Base-by-base conservation (phyloP, 192 early-diverging fungal species). In the Coemansia sp. region DNA sequence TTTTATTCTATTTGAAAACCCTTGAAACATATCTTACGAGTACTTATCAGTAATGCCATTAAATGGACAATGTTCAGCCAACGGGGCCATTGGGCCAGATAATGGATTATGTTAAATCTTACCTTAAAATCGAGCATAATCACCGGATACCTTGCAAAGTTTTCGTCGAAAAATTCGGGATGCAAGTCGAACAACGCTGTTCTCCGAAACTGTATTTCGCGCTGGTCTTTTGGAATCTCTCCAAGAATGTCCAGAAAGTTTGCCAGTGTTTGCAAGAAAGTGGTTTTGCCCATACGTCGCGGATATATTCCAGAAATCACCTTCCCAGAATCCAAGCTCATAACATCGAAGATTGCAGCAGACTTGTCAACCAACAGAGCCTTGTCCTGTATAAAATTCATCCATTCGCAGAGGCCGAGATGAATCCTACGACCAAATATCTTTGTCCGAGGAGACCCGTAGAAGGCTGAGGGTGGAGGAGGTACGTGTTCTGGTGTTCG, bases 281-380 rank as follows among this genome's bases (percentile, higher is more conserved):
- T 62, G 6, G 61, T 47, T 15, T 62, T 62, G 8, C 61, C 61
- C 43, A 47, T 62, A 6, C 61, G 42, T 5, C 61, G 38, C 18
- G 61, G 61, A 40, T 62, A 62, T 19, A 62, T 19, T 62, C 61
- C 61, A 47, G 61, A 12, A 62, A 62, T 32, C 12, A 62, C 61
- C 13, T 48, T 43, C 6, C 41, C 61, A 9, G 41, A 4, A 6
- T 47, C 47, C 8, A 19, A 13, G 43, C 32, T 10, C 61, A 62
- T 62, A 40, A 62, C 41, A 45, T 62, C 61, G 11, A 47, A 6
- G 21, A 62, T 62, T 5, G 61, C 61, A 1, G 42, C 42, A 8
- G 61, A 62, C 19, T 62, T 62, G 43, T 47, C 61, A 16, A 62
- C 61, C n/a, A 62, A 21, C n/a, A 18, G 42, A 32, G 61, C 61